Evolutionary conservation across 2,329 filamentous ascomycete genomes (phyloP), one percentile per base, ranked within the genome.

Genomic region (Hypocreales sp.): DNA sequence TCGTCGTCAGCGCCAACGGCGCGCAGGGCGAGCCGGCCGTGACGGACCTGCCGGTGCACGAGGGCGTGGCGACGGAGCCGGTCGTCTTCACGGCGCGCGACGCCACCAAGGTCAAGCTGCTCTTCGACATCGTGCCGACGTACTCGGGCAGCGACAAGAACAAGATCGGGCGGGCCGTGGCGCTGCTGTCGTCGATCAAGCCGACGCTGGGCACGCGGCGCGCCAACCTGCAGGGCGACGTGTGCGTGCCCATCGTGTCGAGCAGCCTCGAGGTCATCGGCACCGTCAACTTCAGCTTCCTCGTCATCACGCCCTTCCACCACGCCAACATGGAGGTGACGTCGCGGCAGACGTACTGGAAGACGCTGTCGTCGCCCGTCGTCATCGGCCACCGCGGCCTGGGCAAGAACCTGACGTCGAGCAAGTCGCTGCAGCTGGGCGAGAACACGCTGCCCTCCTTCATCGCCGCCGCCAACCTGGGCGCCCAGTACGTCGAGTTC

Each of bases 401-500:
- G 16, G 90, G 90, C 39, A 95, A 95, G 60, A 98, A 98, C 49
- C 67, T 80, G 34, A 67, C 75, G 9, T 73, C 77, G 17, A 81
- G 83, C 46, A 81, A 76, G 34, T 94, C 86, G 2, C 61, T 98
- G 19, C 92, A 98, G 48, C 64, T 98, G 1, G 92, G 90, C 33
- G 90, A 98, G 53, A 98, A 98, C 50, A 98, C 90, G 0, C 65
- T 98, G 15, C 79, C 78, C 30, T 95, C 90, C 0, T 98, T 98
- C 54, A 93, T 95, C 44, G 83, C 87, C 3, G 90, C 90, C 3
- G 86, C 87, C 23, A 95, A 94, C 39, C 55, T 98, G 27, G 90
- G 90, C 7, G 90, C 72, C 4, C 67, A 76, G 30, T 78, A 77
- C 40, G 72, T 79, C 25, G 72, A 77, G 40, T 76, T 79, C 44